These are phyloP conservation scores for Stachybotrys chlorohalonatus DNA, from an alignment of 2,329 filamentous ascomycete genomes.

Conservation along the genomic window DNA sequence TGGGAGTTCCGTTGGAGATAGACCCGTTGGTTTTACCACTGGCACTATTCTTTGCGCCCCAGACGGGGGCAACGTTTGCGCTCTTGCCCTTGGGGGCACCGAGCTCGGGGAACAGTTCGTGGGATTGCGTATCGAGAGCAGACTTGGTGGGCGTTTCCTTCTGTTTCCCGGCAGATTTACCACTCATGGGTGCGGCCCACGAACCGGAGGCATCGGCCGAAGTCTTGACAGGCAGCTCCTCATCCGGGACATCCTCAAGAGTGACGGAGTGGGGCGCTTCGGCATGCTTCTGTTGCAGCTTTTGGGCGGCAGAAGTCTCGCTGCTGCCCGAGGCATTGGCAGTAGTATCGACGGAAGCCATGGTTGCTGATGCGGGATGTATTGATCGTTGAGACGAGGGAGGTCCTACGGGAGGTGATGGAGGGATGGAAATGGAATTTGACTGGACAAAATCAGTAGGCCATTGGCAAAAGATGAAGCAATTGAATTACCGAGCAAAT, in stretches of 20 bases:
- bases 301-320: slow-evolving; percentile 48
- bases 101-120: slow-evolving; percentile 90
- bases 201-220: slow-evolving; percentile 34
- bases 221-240: slow-evolving; percentile 58
- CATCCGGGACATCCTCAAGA: slow-evolving; percentile 74
- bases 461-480: neutral
- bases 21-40: slow-evolving; percentile 46
- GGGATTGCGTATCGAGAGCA: slow-evolving; percentile 69
- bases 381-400: neutral
- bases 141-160: slow-evolving; percentile 42
- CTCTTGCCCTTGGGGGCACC: slow-evolving; percentile 62
- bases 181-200: slow-evolving; percentile 40
- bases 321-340: slow-evolving; percentile 23
- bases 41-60: slow-evolving; percentile 61
- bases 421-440: neutral
- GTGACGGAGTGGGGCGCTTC: slow-evolving; percentile 50
- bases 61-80: slow-evolving; percentile 60
- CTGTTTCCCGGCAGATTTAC: slow-evolving; percentile 62
- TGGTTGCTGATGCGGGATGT: slow-evolving; percentile 14
- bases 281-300: slow-evolving; percentile 55
- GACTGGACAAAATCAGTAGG: neutral
- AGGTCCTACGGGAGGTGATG: neutral
- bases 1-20: slow-evolving; percentile 45
- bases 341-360: slow-evolving; percentile 27
- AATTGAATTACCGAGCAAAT: too few species aligned